Percentiles rank a stretch among this genome's conserved stretches.
Conservation (phyloP, 2,329 filamentous ascomycete species). For the Hypoxylon sp. region DNA sequence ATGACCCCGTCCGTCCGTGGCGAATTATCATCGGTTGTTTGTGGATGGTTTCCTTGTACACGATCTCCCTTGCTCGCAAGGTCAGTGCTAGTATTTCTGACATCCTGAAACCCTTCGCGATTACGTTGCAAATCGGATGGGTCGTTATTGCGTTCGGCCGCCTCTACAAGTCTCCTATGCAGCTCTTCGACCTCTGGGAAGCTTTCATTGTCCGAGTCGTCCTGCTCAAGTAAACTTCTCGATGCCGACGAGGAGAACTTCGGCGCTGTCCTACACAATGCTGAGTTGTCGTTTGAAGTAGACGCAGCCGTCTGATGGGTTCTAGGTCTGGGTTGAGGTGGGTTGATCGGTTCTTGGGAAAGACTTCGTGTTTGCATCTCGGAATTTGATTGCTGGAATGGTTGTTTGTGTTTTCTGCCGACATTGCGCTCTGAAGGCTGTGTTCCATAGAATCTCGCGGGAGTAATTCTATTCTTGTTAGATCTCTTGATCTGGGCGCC, state of each 20-base stretch:
- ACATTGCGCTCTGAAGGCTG: not conserved
- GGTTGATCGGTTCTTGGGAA: not conserved
- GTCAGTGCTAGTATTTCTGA: not conserved
- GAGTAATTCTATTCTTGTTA: slow-evolving; percentile 25
- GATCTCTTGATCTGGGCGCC: slow-evolving; percentile 6
- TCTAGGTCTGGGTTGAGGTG: not conserved
- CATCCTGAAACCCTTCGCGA: too few relatives aligned
- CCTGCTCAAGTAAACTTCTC: not conserved
- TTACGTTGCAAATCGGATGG: not conserved
- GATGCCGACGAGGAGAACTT: not conserved
- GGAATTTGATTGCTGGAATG: slow-evolving; percentile 1
- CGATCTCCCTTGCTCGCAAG: not conserved
- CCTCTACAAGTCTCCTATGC: slow-evolving; percentile 6
- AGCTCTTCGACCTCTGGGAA: slow-evolving; percentile 33
- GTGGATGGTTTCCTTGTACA: not conserved
- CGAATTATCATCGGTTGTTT: not conserved
- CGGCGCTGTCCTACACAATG: not conserved
- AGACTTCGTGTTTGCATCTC: not conserved
- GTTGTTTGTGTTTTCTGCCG: not conserved
- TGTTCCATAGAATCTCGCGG: slow-evolving; percentile 30
- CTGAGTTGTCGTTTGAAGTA: not conserved
- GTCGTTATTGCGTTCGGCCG: not conserved
- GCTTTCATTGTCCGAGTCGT: slow-evolving; percentile 31
- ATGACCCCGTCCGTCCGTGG: not conserved
- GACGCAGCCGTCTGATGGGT: not conserved